Evolutionary conservation across 805 yeast genomes (phyloP).

Genomic region (Scheffersomyces amazonensis): DNA sequence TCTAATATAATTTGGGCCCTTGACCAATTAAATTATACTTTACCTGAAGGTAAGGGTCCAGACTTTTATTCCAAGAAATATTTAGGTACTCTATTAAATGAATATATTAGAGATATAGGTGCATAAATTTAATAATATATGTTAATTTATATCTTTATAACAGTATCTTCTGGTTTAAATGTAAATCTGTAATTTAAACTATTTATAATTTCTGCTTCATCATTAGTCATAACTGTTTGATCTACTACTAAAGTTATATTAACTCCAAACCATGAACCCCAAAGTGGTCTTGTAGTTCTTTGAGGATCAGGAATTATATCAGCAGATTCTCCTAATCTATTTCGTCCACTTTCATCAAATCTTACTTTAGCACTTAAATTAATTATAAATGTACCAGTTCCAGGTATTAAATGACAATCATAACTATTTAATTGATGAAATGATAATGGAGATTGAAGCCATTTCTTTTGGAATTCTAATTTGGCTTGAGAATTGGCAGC

Average conservation of each 20-base stretch:
- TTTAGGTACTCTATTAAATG: conserved; percentile 32
- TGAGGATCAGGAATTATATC: conserved; percentile 36
- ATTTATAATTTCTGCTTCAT: conserved; percentile 48
- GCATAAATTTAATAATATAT: conserved; percentile 5
- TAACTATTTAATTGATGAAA: conserved; percentile 62
- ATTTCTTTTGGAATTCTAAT: conserved; percentile 52
- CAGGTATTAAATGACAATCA: conserved; percentile 68
- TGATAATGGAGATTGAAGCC: conserved; percentile 56
- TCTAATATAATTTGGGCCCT: conserved; percentile 33
- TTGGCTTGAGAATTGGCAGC: conserved; percentile 24
- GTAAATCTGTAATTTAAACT: conserved; percentile 67
- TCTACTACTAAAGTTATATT: conserved; percentile 59
- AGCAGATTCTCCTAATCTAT: conserved; percentile 62
- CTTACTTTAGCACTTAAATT: conserved; percentile 59
- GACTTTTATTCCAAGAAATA: conserved; percentile 28
- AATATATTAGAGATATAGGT: conserved; percentile 20
- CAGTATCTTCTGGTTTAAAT: conserved; percentile 55
- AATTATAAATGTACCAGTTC: conserved; percentile 53
- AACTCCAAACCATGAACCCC: conserved; percentile 75
- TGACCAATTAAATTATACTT: conserved; percentile 22
- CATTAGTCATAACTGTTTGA: conserved; percentile 36
- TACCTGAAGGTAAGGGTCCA: conserved; percentile 5
- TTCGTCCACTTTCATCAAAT: conserved; percentile 74
- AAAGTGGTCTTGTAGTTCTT: conserved; percentile 42
- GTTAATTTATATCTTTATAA: conserved; percentile 15